Conservation (phyloP, 2,329 filamentous ascomycete genomes). For the Aspergillus ibericus region DNA sequence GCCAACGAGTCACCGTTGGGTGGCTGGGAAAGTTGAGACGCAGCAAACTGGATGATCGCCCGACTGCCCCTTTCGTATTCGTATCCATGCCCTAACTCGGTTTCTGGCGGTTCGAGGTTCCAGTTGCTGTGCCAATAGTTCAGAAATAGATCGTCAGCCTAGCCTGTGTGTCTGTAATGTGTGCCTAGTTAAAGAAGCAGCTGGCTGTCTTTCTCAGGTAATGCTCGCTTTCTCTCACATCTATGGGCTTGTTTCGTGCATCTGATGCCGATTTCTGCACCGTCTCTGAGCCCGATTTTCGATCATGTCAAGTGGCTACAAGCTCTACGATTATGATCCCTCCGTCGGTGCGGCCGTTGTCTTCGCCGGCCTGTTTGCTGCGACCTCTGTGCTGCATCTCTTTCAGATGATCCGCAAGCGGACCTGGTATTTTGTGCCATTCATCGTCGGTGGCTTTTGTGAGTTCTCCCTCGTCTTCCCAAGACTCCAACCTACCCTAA, state of each 20-base stretch:
- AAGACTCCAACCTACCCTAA: background rate
- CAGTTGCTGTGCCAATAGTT: background rate
- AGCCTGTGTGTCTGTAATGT: no score
- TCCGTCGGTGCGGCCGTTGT: slow-evolving; percentile 25
- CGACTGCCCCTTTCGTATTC: background rate
- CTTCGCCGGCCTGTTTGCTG: slow-evolving; percentile 25
- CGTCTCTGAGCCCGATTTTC: background rate
- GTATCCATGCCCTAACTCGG: background rate
- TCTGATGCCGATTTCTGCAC: background rate
- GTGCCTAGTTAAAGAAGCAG: no score
- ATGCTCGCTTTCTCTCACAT: background rate
- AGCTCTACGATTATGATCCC: slow-evolving; percentile 25
- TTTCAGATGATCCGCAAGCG: slow-evolving; percentile 24
- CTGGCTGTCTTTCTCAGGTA: no score
- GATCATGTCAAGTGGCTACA: background rate
- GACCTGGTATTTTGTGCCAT: slow-evolving; percentile 30
- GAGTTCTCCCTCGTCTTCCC: slow-evolving; percentile 11
- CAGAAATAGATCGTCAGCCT: background rate
- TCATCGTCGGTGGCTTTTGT: slow-evolving; percentile 40
- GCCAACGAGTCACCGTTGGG: no score
- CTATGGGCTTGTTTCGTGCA: background rate
- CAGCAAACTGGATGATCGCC: no score
- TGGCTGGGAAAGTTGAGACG: no score
- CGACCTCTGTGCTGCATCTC: slow-evolving; percentile 21
- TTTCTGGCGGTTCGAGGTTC: no score